phyloP scores from a whole-genome alignment of 2,329 filamentous ascomycete genomes.

The Dothistroma septosporum region DNA sequence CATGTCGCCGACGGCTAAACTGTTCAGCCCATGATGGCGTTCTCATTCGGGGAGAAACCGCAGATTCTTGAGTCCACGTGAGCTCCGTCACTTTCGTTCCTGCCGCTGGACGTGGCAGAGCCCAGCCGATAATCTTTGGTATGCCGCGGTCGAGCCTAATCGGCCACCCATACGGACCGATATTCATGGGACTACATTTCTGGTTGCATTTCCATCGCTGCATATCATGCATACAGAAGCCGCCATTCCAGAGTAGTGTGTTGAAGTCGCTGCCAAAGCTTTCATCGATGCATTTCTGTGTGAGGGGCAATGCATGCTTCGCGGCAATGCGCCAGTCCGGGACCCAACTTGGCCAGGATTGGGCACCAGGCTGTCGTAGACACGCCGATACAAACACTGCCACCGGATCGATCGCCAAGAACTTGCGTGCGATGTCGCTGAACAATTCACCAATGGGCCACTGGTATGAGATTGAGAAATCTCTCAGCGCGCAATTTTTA shows the following conservation, averaged over 20 bases:
- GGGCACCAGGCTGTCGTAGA: too few relatives aligned
- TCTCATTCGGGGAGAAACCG: neutral
- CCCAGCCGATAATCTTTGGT: neutral
- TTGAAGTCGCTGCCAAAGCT: neutral
- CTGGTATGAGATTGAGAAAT: neutral
- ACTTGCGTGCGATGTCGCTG: neutral
- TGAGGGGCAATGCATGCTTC: too few relatives aligned
- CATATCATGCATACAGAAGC: neutral
- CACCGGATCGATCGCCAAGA: neutral
- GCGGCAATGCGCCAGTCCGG: neutral
- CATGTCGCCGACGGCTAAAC: neutral
- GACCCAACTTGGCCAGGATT: neutral
- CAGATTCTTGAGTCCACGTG: neutral
- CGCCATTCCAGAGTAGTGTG: neutral
- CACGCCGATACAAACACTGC: neutral
- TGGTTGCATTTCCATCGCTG: neutral
- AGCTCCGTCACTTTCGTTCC: neutral
- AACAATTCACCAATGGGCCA: neutral
- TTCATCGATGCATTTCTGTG: neutral
- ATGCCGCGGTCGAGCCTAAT: neutral
- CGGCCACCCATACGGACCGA: neutral
- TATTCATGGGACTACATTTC: neutral
- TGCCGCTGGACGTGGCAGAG: neutral
- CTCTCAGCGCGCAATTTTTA: neutral
- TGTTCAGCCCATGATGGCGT: neutral